Conservation (phyloP, 768 basidiomycete genomes). For the Amanita muscaria region DNA sequence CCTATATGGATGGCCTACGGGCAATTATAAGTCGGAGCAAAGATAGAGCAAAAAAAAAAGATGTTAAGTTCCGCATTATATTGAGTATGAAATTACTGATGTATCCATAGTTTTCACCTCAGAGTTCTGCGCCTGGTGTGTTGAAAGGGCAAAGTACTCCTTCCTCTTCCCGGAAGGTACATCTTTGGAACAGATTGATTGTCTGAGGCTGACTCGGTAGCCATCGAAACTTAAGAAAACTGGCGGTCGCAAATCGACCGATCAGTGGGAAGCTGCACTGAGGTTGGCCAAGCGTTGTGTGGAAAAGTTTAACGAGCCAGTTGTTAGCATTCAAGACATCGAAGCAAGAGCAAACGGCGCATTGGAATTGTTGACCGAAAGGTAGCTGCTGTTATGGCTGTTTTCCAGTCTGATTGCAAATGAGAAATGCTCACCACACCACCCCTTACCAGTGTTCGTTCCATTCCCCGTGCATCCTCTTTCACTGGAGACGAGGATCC, state of each 20-base stretch:
- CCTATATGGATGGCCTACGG: no score
- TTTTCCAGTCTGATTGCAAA: background rate
- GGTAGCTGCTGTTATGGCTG: constrained; percentile 1
- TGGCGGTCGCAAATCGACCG: constrained; percentile 9
- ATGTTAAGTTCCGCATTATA: background rate
- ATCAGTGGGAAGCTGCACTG: constrained; percentile 10
- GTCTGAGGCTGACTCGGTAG: constrained; percentile 4
- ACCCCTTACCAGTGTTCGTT: no score
- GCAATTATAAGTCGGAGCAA: no score
- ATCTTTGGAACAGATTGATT: background rate
- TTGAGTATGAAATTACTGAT: background rate
- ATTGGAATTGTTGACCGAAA: constrained; percentile 10
- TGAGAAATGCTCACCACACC: constrained; percentile 12
- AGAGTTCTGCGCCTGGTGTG: no score
- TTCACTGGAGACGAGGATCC: constrained; percentile 11
- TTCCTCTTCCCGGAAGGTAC: no score
- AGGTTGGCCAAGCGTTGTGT: constrained; percentile 7
- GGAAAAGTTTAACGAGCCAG: no score
- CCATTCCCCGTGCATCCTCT: constrained; percentile 11
- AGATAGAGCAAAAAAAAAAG: no score
- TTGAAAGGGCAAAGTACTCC: no score
- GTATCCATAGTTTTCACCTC: background rate
- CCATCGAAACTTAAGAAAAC: constrained; percentile 3
- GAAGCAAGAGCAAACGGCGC: no score
- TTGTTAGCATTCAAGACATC: no score